Percentiles rank a stretch among this genome's conserved stretches.
phyloP scores from a whole-genome alignment of 2,329 filamentous ascomycete genomes.

The Aspergillus nomiae region DNA sequence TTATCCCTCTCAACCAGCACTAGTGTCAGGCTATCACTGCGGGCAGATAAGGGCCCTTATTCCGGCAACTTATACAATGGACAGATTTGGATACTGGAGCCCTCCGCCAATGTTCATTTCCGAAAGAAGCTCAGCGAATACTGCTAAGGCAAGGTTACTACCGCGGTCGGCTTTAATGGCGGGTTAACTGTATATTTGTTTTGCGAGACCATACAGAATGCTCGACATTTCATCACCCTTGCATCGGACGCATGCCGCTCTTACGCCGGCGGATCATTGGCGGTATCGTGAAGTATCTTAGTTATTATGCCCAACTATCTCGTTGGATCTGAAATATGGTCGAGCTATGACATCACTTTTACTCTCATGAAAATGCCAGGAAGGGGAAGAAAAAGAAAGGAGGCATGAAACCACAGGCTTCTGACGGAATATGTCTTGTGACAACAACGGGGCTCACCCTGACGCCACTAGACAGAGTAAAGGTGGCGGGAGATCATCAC shows the following conservation, averaged over 20 bases:
- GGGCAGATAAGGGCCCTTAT: background rate
- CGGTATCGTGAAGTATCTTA: conserved; percentile 14
- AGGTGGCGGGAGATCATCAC: conserved; percentile 22
- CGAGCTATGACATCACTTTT: background rate
- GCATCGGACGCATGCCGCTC: conserved; percentile 11
- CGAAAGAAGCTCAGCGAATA: background rate
- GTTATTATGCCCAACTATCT: background rate
- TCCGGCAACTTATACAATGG: background rate
- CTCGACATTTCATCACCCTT: conserved; percentile 11
- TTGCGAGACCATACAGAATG: conserved; percentile 4
- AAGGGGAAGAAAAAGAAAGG: background rate
- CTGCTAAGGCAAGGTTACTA: background rate
- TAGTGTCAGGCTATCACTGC: background rate
- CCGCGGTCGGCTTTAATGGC: background rate
- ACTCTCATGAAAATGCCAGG: background rate
- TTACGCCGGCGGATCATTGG: conserved; percentile 14
- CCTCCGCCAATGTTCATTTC: background rate
- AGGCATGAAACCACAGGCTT: background rate
- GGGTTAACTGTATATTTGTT: conserved; percentile 4
- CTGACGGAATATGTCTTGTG: conserved; percentile 1
- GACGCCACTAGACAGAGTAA: conserved; percentile 6
- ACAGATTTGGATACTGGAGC: conserved; percentile 1
- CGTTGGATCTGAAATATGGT: background rate
- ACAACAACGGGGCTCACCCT: background rate
- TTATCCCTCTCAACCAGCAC: conserved; percentile 4